phyloP scores from a whole-genome alignment of 1,284 basidiomycete genomes.

The Paramarasmius palmivorus region DNA sequence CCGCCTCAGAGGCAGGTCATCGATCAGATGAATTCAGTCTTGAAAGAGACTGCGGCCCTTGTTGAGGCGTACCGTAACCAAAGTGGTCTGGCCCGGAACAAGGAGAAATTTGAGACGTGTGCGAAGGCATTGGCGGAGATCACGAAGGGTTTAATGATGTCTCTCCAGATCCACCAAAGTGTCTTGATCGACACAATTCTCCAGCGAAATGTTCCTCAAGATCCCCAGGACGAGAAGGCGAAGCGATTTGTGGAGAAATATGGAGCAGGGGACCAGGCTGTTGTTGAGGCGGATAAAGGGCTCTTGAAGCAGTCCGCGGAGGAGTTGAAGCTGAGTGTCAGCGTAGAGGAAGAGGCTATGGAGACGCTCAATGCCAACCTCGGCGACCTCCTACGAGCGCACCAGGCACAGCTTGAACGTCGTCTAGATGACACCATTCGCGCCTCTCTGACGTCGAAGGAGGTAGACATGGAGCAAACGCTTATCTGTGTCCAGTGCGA shows the following conservation, averaged over 20 bases:
- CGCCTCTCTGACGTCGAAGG: slow-evolving; percentile 28
- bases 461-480: slow-evolving; percentile 33
- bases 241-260: slow-evolving; percentile 30
- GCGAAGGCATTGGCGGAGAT: slow-evolving; percentile 28
- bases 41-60: slow-evolving; percentile 24
- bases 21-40: slow-evolving; percentile 23
- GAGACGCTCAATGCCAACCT: slow-evolving; percentile 33
- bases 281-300: slow-evolving; percentile 29
- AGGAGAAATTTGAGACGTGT: slow-evolving; percentile 28
- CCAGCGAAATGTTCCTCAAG: slow-evolving; percentile 32
- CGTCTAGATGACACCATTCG: slow-evolving; percentile 33
- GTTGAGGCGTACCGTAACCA: slow-evolving; percentile 36
- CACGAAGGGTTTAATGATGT: slow-evolving; percentile 36
- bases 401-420: slow-evolving; percentile 29
- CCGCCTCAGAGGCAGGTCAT: slow-evolving; percentile 27
- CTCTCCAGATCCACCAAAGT: slow-evolving; percentile 39
- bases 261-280: slow-evolving; percentile 36
- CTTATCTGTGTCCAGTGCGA: slow-evolving; percentile 39
- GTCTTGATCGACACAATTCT: slow-evolving; percentile 31
- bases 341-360: slow-evolving; percentile 36
- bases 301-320: slow-evolving; percentile 36
- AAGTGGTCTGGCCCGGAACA: slow-evolving; percentile 29
- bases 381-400: slow-evolving; percentile 29
- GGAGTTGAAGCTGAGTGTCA: slow-evolving; percentile 26
- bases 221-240: slow-evolving; percentile 34